Evolutionary conservation across 2,329 filamentous ascomycete genomes (phyloP).

Genomic region (Colletotrichum sp.): DNA sequence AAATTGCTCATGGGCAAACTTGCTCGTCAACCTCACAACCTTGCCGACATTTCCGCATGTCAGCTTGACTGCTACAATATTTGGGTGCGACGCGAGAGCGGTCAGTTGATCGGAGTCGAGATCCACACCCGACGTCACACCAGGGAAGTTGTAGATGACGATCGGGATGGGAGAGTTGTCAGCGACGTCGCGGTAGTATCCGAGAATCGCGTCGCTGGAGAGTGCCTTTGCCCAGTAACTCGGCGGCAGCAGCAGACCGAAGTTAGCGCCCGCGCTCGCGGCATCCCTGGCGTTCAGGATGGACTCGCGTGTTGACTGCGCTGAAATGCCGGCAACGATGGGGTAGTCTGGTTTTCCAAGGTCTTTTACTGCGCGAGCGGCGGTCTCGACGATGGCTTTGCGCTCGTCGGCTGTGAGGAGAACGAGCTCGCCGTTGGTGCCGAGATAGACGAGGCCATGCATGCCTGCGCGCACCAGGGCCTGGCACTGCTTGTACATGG

Average conservation of each 20-base stretch:
- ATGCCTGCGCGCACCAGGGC: slow-evolving; percentile 46
- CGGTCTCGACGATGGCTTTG: slow-evolving; percentile 42
- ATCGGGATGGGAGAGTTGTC: slow-evolving; percentile 42
- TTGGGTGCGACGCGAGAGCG: slow-evolving; percentile 58
- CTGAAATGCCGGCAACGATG: slow-evolving; percentile 49
- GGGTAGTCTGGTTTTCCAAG: slow-evolving; percentile 39
- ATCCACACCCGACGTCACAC: slow-evolving; percentile 25
- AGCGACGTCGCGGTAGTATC: slow-evolving; percentile 69
- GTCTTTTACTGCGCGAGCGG: slow-evolving; percentile 40
- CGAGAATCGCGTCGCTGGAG: slow-evolving; percentile 59
- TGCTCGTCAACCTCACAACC: slow-evolving; percentile 53
- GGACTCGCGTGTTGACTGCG: slow-evolving; percentile 69
- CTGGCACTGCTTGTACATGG: slow-evolving; percentile 45
- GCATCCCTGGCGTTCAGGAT: slow-evolving; percentile 71
- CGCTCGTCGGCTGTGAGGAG: slow-evolving; percentile 45
- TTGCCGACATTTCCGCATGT: slow-evolving; percentile 60
- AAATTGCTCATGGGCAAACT: slow-evolving; percentile 42
- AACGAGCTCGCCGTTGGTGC: slow-evolving; percentile 51
- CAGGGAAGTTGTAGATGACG: slow-evolving; percentile 28
- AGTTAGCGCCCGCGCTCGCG: slow-evolving; percentile 66
- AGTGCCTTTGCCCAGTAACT: slow-evolving; percentile 70
- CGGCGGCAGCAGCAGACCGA: slow-evolving; percentile 71
- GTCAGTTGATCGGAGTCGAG: slow-evolving; percentile 25
- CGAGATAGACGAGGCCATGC: slow-evolving; percentile 50
- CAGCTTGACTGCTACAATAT: slow-evolving; percentile 64